Percentiles rank a stretch among this genome's conserved stretches.
Evolutionary conservation across 805 yeast species (phyloP).

Genomic region (Wickerhamomyces canadensis): DNA sequence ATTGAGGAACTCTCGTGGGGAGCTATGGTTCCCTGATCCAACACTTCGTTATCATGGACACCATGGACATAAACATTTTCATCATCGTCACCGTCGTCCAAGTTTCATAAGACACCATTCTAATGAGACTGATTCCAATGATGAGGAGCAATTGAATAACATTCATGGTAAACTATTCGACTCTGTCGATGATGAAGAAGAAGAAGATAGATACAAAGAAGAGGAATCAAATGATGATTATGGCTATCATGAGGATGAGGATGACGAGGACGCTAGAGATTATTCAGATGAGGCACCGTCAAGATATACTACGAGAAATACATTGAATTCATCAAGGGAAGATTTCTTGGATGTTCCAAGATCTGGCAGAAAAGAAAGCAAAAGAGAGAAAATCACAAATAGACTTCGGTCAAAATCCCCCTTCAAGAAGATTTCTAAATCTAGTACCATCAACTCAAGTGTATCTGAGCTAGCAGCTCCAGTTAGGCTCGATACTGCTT

Average conservation of each 20-base stretch:
- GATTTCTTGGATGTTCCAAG: slow-evolving; percentile 11
- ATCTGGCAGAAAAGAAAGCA: slow-evolving; percentile 7
- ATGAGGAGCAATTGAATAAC: slow-evolving; percentile 4
- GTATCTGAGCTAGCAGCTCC: too few species aligned
- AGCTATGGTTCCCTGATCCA: slow-evolving; percentile 43
- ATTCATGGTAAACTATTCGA: slow-evolving; percentile 21
- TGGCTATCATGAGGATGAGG: too few species aligned
- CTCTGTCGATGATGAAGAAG: slow-evolving; percentile 6
- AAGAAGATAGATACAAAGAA: too few species aligned
- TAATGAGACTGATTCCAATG: slow-evolving; percentile 4
- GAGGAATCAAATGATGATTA: too few species aligned
- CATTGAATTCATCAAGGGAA: slow-evolving; percentile 10
- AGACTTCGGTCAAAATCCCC: slow-evolving; percentile 23
- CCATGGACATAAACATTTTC: slow-evolving; percentile 9
- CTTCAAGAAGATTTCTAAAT: too few species aligned
- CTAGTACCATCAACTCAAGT: too few species aligned
- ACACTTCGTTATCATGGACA: not conserved
- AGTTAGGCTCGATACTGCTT: too few species aligned
- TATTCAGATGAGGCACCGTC: too few species aligned
- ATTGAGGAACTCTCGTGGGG: slow-evolving; percentile 38
- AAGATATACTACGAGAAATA: too few species aligned
- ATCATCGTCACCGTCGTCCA: too few species aligned
- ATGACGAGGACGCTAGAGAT: too few species aligned
- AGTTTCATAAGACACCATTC: slow-evolving; percentile 1
- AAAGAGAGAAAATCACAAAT: slow-evolving; percentile 12